phyloP scores from a whole-genome alignment of 2,329 filamentous ascomycete genomes.

The Fusarium praegraminearum region DNA sequence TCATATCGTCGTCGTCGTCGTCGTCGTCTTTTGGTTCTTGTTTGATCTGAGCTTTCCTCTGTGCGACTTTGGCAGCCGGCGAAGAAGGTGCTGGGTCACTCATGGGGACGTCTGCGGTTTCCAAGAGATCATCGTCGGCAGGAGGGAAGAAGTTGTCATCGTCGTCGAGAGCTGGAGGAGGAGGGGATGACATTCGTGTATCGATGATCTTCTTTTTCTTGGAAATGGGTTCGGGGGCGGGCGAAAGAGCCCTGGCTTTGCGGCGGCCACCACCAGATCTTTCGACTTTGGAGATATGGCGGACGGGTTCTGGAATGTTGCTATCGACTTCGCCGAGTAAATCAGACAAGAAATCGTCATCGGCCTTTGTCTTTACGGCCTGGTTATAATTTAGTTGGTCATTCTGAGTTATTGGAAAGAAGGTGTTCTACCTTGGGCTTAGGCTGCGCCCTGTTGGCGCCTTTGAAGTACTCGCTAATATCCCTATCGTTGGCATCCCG shows the following conservation, averaged over 20 bases:
- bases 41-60: constrained; percentile 72
- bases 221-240: constrained; percentile 67
- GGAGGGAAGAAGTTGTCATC: constrained; percentile 64
- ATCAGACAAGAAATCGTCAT: constrained; percentile 86
- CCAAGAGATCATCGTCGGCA: constrained; percentile 70
- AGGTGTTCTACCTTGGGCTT: constrained; percentile 79
- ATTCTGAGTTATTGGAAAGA: neutral
- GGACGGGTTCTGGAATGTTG: constrained; percentile 69
- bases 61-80: constrained; percentile 81
- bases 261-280: constrained; percentile 81
- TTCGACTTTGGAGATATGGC: constrained; percentile 70
- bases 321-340: constrained; percentile 89
- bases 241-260: constrained; percentile 84
- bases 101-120: constrained; percentile 72
- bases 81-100: constrained; percentile 90
- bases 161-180: constrained; percentile 61
- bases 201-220: constrained; percentile 70
- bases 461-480: constrained; percentile 95
- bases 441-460: constrained; percentile 71
- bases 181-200: constrained; percentile 60
- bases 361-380: constrained; percentile 84
- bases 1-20: constrained; percentile 82
- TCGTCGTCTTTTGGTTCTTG: constrained; percentile 72
- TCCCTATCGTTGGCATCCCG: constrained; percentile 89
- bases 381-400: constrained; percentile 52